Evolutionary conservation across 257 asterid species (phyloP).

Genomic region (Fraxinus cuspidata): DNA sequence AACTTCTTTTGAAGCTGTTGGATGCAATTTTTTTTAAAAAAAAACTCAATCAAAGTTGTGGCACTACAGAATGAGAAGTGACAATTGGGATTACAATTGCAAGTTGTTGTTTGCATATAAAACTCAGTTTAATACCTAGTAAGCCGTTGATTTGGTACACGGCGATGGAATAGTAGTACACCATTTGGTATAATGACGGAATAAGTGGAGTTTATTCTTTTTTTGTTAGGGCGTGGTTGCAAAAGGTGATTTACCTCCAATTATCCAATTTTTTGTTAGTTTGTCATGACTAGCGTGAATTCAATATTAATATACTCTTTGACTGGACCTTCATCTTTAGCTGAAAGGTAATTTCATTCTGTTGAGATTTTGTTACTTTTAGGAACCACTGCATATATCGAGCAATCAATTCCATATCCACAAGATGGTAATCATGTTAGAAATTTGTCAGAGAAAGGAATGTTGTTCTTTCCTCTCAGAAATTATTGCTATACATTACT

Average conservation of each 20-base stretch:
- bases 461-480: slow-evolving; percentile 10
- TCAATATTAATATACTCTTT: not conserved
- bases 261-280: not conserved
- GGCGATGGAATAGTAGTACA: not conserved
- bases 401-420: slow-evolving; percentile 83
- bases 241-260: not conserved
- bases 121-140: not conserved
- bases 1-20: slow-evolving; percentile 14
- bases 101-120: not conserved
- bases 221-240: not conserved
- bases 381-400: slow-evolving; percentile 84
- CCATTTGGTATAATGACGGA: not conserved
- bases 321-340: slow-evolving; percentile 12
- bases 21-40: not conserved
- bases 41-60: not conserved
- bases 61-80: not conserved
- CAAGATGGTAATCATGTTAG: slow-evolving; percentile 96
- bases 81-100: not conserved
- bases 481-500: not conserved
- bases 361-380: slow-evolving; percentile 32
- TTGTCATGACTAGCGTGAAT: not conserved
- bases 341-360: slow-evolving; percentile 21
- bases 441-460: slow-evolving; percentile 19
- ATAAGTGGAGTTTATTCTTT: not conserved
- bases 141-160: not conserved